Evolutionary conservation across 257 asterid genomes (phyloP), one percentile per base, ranked within the genome.

Genomic region (Solanum neorickii): DNA sequence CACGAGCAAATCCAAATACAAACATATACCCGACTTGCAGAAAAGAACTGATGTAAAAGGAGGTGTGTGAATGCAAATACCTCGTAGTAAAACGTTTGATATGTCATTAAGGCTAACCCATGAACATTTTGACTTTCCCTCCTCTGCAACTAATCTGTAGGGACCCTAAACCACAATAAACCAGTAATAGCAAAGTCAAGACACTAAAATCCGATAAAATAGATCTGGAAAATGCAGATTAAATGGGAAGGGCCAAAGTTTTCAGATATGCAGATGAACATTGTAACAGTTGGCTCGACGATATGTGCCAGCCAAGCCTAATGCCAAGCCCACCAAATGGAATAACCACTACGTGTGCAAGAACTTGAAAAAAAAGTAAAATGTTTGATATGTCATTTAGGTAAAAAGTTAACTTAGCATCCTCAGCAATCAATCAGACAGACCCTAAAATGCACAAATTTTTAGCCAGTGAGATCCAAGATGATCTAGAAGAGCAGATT

Each of bases 71-170:
- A 88, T 44, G 86, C 13, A 70, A 85, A 88, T 94, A 97, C 99
- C 99, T 94, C 92, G 94, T 85, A 93, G 96, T 90, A 93, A 87
- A 89, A 91, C 97, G 87, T 95, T 94, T 27, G 99, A 95, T 87
- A 94, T 90, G 92, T 97, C 99, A 87, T 95, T 95, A 91, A 97
- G 97, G 91, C 95, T 96, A 93, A 95, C 98, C 98, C 98, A 93
- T 9, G 98, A 95, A 93, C 98, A 94, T 89, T 94, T 95, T 27
- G 99, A 94, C 89, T 94, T 97, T 23, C 99, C 99, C 93, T 95
- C 98, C 90, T 97, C 99, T 0, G 98, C 99, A 84, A 97, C 99
- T 93, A 95, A 91, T 89, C 99, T 94, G 93, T 94, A 97, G 76
- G 99, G 99, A 87, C 97, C 99, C 99, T 97, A 90, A 86, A 89